Evolutionary conservation across 2,329 filamentous ascomycete genomes (phyloP), one percentile per base, ranked within the genome.

Genomic region (Microsporum audouinii): DNA sequence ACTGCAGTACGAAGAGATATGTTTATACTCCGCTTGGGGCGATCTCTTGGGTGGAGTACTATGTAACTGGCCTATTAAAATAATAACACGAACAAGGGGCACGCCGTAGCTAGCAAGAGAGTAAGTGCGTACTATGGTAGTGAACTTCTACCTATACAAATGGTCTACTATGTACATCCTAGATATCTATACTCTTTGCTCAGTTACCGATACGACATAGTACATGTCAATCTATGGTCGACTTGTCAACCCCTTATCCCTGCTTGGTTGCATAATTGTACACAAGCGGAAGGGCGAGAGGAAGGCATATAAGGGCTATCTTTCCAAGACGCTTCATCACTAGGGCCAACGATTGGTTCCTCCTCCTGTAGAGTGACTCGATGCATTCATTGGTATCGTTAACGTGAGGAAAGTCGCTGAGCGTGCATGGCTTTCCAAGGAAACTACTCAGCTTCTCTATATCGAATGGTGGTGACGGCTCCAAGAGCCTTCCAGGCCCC

Each of bases 381-480:
- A 29, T 49, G 45, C 27, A 49, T 49, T 49, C 45, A 7, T 74
- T 14, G 73, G 74, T 12, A 72, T 68, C 10, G 75, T 61, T 61
- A 39, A 53, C 55, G 12, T 61, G 51, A 31, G 79, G 79, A 69
- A 80, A 81, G 59, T 77, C 73, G 61, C 73, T 74, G 68, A 78
- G 75, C 2, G 80, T 80, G 0, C 80, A 69, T 14, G 79, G 77
- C 57, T 80, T 77, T 38, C 76, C 79, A 43, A 82, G 74, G 71
- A 82, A 82, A 62, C 81, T 76, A 72, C 79, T 81, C 14, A 83
- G 74, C n/a, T 80, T 80, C 63, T 73, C 76, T 79, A 79, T 82
- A 63, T 79, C 80, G 41, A 81, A 78, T 62, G 76, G 76, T 68
- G 81, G 78, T 67, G 76, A 75, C 71, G 80, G 82, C 65, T 81